These are phyloP conservation scores for Trichocladium antarcticum DNA, from an alignment of 495 filamentous ascomycete genomes.

Conservation along the genomic window DNA sequence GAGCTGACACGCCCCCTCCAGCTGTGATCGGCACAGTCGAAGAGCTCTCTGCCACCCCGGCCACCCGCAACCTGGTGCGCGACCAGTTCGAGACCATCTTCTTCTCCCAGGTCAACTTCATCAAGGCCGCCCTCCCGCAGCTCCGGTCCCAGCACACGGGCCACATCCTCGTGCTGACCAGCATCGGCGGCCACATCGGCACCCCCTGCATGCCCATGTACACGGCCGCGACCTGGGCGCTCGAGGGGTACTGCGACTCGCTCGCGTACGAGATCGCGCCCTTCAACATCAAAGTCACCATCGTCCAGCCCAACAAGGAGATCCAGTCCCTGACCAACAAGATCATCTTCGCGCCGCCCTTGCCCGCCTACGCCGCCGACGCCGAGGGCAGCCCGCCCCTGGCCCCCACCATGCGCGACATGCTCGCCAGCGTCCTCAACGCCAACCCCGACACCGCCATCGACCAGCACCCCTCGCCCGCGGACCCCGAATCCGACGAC, in stretches of 20 bases:
- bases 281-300: slow-evolving; percentile 92
- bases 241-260: slow-evolving; percentile 97
- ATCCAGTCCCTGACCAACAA: slow-evolving; percentile 75
- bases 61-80: slow-evolving; percentile 65
- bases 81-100: slow-evolving; percentile 92
- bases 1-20: slow-evolving; percentile 27
- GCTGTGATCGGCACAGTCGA: slow-evolving; percentile 86
- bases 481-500: background rate
- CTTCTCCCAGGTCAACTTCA: slow-evolving; percentile 90
- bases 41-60: slow-evolving; percentile 63
- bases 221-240: slow-evolving; percentile 84
- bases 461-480: slow-evolving; percentile 21
- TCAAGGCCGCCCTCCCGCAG: slow-evolving; percentile 75
- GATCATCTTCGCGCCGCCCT: slow-evolving; percentile 66
- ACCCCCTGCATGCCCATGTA: slow-evolving; percentile 87
- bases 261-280: slow-evolving; percentile 94
- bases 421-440: slow-evolving; percentile 62
- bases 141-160: slow-evolving; percentile 69
- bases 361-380: slow-evolving; percentile 47
- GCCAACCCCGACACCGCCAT: slow-evolving; percentile 43
- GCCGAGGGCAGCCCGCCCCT: slow-evolving; percentile 54
- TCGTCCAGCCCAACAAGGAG: slow-evolving; percentile 80
- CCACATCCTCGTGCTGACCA: slow-evolving; percentile 82
- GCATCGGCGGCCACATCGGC: slow-evolving; percentile 83
- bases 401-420: slow-evolving; percentile 68